Evolutionary conservation across 305 asterid genomes (phyloP).

Genomic region (Fraxinus velutina): DNA sequence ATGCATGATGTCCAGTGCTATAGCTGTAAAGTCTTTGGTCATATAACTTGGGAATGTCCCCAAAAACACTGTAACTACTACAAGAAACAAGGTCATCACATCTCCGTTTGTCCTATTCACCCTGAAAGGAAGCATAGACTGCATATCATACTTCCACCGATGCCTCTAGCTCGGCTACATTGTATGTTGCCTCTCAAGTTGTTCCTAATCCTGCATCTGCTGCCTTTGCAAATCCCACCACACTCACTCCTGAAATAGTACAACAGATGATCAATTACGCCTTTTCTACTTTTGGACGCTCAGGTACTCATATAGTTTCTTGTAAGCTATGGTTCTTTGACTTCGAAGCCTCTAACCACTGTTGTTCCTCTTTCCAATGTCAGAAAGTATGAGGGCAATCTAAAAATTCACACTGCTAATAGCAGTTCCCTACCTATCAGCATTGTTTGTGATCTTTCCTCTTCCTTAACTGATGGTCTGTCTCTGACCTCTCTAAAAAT

Average conservation of each 20-base stretch:
- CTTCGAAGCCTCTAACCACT: not conserved
- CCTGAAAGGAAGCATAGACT: too few species aligned
- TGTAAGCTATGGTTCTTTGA: not conserved
- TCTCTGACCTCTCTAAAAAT: not conserved
- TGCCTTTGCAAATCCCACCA: not conserved
- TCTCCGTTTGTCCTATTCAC: too few species aligned
- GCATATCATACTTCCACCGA: too few species aligned
- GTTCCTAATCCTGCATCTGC: not conserved
- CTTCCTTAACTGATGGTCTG: not conserved
- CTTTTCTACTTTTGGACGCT: not conserved
- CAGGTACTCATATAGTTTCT: not conserved
- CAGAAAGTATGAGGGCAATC: not conserved
- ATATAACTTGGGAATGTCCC: too few species aligned
- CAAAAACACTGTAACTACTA: too few species aligned
- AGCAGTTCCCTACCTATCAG: too few species aligned
- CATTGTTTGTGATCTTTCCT: not conserved
- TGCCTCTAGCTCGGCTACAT: too few species aligned
- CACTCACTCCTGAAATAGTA: not conserved
- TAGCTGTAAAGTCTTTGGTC: too few species aligned
- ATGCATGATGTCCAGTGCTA: too few species aligned
- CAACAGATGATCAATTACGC: not conserved
- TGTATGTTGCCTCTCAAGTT: too few species aligned
- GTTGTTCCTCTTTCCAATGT: not conserved
- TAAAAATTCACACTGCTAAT: too few species aligned
- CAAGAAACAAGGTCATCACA: too few species aligned